Evolutionary conservation across 208 protist species (phyloP).

Genomic region (Acanthamoeba triangularis): DNA sequence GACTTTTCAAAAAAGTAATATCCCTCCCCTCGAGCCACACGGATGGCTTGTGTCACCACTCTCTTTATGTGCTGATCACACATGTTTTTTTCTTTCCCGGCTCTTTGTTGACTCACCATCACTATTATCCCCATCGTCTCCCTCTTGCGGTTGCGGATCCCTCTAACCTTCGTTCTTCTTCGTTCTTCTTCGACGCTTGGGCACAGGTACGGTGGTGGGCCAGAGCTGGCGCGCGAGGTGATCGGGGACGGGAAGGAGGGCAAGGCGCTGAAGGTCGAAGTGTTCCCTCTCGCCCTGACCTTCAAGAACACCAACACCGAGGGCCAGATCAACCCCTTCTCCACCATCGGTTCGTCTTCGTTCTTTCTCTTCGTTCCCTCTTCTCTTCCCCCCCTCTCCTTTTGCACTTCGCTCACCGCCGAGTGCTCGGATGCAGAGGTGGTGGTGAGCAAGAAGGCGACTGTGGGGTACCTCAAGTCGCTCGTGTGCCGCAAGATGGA

Average conservation of each 20-base stretch:
- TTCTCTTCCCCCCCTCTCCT: neutral
- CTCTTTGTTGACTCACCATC: neutral
- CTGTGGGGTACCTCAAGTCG: neutral
- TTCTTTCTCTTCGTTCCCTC: neutral
- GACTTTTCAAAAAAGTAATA: neutral
- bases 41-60: neutral
- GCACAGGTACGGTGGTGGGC: slow-evolving; percentile 62
- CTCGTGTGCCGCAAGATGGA: slow-evolving; percentile 39
- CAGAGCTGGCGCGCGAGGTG: slow-evolving; percentile 55
- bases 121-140: neutral
- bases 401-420: neutral
- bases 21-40: neutral
- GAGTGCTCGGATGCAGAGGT: slow-evolving; percentile 3
- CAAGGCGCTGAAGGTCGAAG: neutral
- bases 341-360: neutral
- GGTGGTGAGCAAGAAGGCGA: slow-evolving; percentile 67
- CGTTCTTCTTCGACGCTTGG: neutral
- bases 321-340: slow-evolving; percentile 66
- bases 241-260: slow-evolving; percentile 63
- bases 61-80: neutral
- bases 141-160: too few relatives aligned
- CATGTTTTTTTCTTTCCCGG: neutral
- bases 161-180: neutral
- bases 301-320: slow-evolving; percentile 66
- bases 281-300: slow-evolving; percentile 37